phyloP scores from a whole-genome alignment of 2,329 filamentous ascomycete species.

The Bipolaris gigantea region DNA sequence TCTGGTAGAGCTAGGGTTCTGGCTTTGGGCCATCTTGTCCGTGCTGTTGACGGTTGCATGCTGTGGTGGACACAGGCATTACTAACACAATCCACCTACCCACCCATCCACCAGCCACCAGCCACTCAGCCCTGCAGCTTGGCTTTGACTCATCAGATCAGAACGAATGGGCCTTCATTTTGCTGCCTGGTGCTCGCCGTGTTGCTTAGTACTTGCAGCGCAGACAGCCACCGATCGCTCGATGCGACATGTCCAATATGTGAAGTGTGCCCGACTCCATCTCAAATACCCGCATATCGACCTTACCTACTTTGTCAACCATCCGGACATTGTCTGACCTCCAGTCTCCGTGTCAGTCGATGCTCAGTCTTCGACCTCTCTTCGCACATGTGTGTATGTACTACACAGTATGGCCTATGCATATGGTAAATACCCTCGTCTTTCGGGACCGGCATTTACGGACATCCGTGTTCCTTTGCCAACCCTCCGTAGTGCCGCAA shows the following conservation, averaged over 20 bases:
- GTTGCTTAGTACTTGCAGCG: not conserved
- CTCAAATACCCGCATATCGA: not conserved
- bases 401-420: no score
- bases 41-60: not conserved
- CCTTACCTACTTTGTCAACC: constrained; percentile 2
- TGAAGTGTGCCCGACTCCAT: not conserved
- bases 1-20: not conserved
- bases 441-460: not conserved
- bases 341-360: not conserved
- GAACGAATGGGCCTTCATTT: constrained; percentile 1
- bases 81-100: not conserved
- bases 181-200: constrained; percentile 3
- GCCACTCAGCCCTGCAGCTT: constrained; percentile 4
- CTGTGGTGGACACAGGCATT: not conserved
- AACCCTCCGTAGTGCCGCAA: not conserved
- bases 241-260: not conserved
- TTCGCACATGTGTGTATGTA: not conserved
- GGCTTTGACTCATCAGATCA: constrained; percentile 19
- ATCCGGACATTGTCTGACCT: constrained; percentile 2
- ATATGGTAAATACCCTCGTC: not conserved
- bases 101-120: not conserved
- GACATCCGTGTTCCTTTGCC: not conserved
- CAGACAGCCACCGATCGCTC: constrained; percentile 2
- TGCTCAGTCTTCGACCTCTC: constrained; percentile 1
- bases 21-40: constrained; percentile 4